Evolutionary conservation across 306 rosid genomes (phyloP), one percentile per base, ranked within the genome.

Genomic region (Castanea mollissima): DNA sequence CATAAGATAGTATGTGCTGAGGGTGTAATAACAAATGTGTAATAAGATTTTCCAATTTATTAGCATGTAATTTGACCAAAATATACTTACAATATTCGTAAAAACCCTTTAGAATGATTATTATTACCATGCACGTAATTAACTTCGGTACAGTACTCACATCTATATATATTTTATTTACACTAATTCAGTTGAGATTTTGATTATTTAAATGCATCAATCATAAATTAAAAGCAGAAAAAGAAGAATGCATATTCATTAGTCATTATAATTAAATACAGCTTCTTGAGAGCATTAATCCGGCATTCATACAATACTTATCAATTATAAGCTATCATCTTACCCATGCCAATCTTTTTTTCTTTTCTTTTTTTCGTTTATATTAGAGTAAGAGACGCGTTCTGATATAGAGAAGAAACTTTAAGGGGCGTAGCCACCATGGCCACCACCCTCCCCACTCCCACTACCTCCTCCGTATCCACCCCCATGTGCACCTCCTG

Each of bases 351-450:
- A 20, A 79, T 70, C 31, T 81, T 84, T 55, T 55, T 80, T 87
- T 5, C 2, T 5, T 27, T 15, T 6, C n/a, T 5, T 0, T 57
- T 57, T n/a, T 20, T 3, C 0, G 31, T 9, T 20, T 16, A 67
- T 1, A 44, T 44, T 54, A 46, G 44, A 19, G 55, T 59, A 38
- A 31, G 29, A 70, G 5, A 34, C 35, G 14, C 56, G 63, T 35
- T 55, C 10, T 67, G 13, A 67, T 18, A 1, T 2, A 15, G 7
- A 32, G 19, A 19, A 14, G 58, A 49, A 51, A 14, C 19, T 31
- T 90, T 75, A 86, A 59, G 91, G 90, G 51, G 76, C 64, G 62
- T 90, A 83, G 73, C 89, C 88, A 41, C 89, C 87, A 14, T 83
- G 78, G 69, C 87, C 90, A 4, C 88, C 85, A 2, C 84, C 83